These are phyloP conservation scores for Mortierella antarctica DNA, from an alignment of 192 early-diverging fungal species.

Conservation along the genomic window DNA sequence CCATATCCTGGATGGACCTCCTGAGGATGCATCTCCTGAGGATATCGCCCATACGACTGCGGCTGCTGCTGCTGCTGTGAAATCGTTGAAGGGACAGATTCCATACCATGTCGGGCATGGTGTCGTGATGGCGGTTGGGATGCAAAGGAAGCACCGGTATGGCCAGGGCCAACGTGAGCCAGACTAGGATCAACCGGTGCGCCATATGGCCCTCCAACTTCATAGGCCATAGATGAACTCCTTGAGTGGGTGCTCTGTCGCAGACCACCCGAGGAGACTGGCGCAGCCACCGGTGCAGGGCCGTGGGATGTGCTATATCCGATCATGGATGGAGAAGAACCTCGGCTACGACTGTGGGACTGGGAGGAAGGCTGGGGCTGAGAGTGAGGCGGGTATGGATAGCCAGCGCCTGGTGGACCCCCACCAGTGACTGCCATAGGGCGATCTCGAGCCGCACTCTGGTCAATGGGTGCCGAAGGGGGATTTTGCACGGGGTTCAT, in stretches of 20 bases:
- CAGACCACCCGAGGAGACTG: not conserved
- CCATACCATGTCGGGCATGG: conserved; percentile 4
- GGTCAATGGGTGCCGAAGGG: not conserved
- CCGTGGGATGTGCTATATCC: conserved; percentile 28
- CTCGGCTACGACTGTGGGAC: conserved; percentile 14
- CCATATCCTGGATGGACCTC: conserved; percentile 14
- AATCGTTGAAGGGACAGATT: not conserved
- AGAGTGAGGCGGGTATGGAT: not conserved
- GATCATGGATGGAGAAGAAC: conserved; percentile 17
- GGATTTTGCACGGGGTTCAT: conserved; percentile 23
- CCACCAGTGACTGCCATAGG: conserved; percentile 12
- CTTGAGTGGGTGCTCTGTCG: conserved; percentile 24
- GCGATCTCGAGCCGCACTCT: conserved; percentile 2
- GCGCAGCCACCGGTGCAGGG: conserved; percentile 16
- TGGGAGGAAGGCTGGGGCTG: not conserved
- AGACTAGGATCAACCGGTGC: conserved; percentile 13
- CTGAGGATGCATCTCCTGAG: conserved; percentile 14
- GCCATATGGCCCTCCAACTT: conserved; percentile 5
- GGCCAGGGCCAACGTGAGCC: not conserved
- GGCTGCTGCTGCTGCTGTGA: conserved; percentile 12
- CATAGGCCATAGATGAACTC: conserved; percentile 16
- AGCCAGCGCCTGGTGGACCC: conserved; percentile 10
- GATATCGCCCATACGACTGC: conserved; percentile 1
- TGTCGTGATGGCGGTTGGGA: conserved; percentile 5
- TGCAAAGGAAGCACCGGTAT: not conserved